Percentiles rank a stretch among this genome's conserved stretches.
These are phyloP conservation scores for Dendrocalamus sinicus DNA, from an alignment of 176 grass and related monocot genomes.

Conservation along the genomic window DNA sequence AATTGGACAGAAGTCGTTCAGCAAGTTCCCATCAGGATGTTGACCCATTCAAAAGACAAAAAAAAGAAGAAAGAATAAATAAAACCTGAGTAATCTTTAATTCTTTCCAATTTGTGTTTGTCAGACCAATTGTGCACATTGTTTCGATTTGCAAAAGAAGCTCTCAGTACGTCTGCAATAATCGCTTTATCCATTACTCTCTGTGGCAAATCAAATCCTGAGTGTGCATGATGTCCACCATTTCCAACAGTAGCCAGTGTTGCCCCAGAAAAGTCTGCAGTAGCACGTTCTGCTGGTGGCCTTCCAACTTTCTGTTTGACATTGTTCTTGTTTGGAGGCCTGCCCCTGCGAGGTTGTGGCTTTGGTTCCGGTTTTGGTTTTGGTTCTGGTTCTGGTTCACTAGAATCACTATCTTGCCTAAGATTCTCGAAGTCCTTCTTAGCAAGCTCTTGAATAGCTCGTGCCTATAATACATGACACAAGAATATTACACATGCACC, in stretches of 20 bases:
- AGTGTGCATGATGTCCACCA: conserved; percentile 43
- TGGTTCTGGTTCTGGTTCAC: conserved; percentile 68
- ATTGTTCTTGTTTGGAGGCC: conserved; percentile 74
- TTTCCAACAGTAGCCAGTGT: conserved; percentile 58
- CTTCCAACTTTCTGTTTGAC: conserved; percentile 64
- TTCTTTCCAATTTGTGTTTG: conserved; percentile 58
- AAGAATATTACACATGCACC: conserved; percentile 26
- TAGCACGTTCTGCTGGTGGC: conserved; percentile 59
- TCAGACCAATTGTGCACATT: conserved; percentile 61
- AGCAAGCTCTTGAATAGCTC: conserved; percentile 92
- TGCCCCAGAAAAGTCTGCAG: conserved; percentile 55
- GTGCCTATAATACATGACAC: conserved; percentile 60
- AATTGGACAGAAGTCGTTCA: not conserved
- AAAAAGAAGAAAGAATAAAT: not conserved
- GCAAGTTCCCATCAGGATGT: not conserved
- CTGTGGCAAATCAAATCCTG: conserved; percentile 53
- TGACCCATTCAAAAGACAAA: conserved; percentile 14
- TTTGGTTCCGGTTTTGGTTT: conserved; percentile 73
- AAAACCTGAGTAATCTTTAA: conserved; percentile 76
- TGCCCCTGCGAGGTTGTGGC: conserved; percentile 68
- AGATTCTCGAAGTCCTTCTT: conserved; percentile 97
- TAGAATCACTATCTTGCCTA: conserved; percentile 91
- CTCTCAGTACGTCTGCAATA: conserved; percentile 56
- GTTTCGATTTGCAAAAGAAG: conserved; percentile 58
- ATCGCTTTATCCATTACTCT: conserved; percentile 51